These are phyloP conservation scores for Rubia tinctorum DNA, from an alignment of 305 asterid species.

Conservation along the genomic window DNA sequence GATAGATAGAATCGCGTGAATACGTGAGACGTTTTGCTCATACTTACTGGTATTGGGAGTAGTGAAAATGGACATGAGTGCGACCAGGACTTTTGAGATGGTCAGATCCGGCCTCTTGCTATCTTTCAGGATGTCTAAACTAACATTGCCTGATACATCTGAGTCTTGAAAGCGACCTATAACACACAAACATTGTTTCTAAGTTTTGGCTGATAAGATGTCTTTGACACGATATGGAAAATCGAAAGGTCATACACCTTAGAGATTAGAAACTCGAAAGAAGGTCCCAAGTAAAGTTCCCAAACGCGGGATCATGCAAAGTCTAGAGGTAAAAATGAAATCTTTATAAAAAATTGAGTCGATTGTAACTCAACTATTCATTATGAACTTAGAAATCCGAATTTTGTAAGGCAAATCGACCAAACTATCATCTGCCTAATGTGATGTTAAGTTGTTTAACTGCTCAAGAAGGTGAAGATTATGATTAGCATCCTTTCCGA, in stretches of 20 bases:
- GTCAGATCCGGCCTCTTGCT: slow-evolving; percentile 98
- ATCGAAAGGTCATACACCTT: background rate
- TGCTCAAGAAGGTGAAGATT: too few species aligned
- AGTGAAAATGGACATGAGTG: slow-evolving; percentile 75
- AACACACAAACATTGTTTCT: background rate
- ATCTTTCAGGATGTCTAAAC: slow-evolving; percentile 84
- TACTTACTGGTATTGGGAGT: slow-evolving; percentile 56
- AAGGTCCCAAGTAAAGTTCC: background rate
- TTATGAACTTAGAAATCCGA: background rate
- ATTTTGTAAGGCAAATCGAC: background rate
- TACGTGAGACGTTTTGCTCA: background rate
- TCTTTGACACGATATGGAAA: too few species aligned
- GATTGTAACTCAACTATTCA: background rate
- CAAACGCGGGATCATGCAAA: background rate
- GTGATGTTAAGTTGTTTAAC: too few species aligned
- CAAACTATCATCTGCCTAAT: too few species aligned
- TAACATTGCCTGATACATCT: slow-evolving; percentile 86
- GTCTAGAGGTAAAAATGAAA: background rate
- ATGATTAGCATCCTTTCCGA: too few species aligned
- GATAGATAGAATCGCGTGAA: background rate
- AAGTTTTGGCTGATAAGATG: too few species aligned
- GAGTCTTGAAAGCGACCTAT: slow-evolving; percentile 91
- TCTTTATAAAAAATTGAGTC: background rate
- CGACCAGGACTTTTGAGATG: slow-evolving; percentile 76
- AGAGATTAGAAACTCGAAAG: background rate